These are phyloP conservation scores for Cyberlindnera maritima DNA, from an alignment of 805 yeast species.

Conservation along the genomic window DNA sequence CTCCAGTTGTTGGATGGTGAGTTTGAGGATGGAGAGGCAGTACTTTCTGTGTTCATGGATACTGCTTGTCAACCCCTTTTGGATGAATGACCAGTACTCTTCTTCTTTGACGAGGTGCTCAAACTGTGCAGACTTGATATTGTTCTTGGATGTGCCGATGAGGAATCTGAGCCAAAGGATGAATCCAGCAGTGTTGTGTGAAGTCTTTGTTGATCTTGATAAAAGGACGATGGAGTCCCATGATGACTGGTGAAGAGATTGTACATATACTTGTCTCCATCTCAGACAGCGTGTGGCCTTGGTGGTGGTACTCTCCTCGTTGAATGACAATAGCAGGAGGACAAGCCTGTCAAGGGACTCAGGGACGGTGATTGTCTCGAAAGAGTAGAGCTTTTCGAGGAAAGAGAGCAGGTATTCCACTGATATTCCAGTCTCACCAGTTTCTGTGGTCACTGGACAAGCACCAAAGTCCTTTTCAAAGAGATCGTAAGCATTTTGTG, in stretches of 20 bases:
- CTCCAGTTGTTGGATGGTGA: conserved; percentile 48
- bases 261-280: conserved; percentile 45
- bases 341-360: conserved; percentile 29
- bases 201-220: conserved; percentile 28
- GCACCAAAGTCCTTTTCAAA: conserved; percentile 1
- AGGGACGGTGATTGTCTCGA: conserved; percentile 4
- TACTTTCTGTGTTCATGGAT: conserved; percentile 70
- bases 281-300: conserved; percentile 42
- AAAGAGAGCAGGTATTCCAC: conserved; percentile 5
- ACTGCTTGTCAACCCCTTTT: conserved; percentile 50
- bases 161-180: conserved; percentile 58
- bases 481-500: conserved; percentile 2
- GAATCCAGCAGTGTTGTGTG: conserved; percentile 41
- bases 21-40: conserved; percentile 60
- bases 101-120: conserved; percentile 9
- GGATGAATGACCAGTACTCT: conserved; percentile 56
- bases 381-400: conserved; percentile 20
- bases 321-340: conserved; percentile 35
- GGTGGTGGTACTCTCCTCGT: conserved; percentile 37
- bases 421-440: background rate
- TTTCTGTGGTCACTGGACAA: too few species aligned
- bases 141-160: conserved; percentile 22
- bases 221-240: conserved; percentile 48
- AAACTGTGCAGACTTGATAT: conserved; percentile 4
- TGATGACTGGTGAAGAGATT: conserved; percentile 29